These are phyloP conservation scores for Fusarium humuli DNA, from an alignment of 2,329 filamentous ascomycete species.

Conservation along the genomic window DNA sequence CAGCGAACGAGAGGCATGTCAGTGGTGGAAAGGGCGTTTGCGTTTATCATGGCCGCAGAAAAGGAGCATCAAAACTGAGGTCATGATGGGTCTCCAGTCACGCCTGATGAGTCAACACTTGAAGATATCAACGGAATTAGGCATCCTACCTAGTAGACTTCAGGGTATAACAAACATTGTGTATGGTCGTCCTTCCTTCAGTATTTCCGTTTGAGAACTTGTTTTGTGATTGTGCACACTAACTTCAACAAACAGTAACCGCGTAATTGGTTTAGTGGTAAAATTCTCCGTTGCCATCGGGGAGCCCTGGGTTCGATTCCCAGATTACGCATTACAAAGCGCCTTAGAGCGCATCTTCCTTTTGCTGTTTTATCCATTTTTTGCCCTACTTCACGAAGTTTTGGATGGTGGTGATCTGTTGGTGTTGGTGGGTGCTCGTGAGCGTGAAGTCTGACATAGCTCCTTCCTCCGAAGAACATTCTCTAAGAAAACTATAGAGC, in stretches of 20 bases:
- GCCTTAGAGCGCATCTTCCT: background rate
- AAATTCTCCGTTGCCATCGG: slow-evolving; percentile 11
- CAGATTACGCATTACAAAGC: background rate
- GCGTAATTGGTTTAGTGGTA: slow-evolving; percentile 12
- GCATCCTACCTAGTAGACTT: background rate
- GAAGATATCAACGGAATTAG: background rate
- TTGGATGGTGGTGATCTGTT: background rate
- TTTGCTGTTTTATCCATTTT: background rate
- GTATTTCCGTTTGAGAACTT: fast-evolving
- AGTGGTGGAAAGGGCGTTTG: slow-evolving; percentile 62
- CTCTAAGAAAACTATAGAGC: background rate
- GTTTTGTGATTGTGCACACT: fast-evolving
- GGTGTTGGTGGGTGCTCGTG: background rate
- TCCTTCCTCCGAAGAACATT: background rate
- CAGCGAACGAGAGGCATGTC: slow-evolving; percentile 58
- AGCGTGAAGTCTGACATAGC: background rate
- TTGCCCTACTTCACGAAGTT: background rate
- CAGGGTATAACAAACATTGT: background rate
- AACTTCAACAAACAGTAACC: background rate
- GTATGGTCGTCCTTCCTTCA: background rate
- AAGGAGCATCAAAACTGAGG: slow-evolving; percentile 18
- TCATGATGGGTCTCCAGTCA: background rate
- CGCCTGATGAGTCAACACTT: background rate
- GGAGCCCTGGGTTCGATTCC: slow-evolving; percentile 10
- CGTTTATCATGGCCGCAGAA: slow-evolving; percentile 61